Percentiles rank a stretch among this genome's conserved stretches.
These are phyloP conservation scores for Knoxdaviesia proteae DNA, from an alignment of 2,329 filamentous ascomycete genomes.

Conservation along the genomic window DNA sequence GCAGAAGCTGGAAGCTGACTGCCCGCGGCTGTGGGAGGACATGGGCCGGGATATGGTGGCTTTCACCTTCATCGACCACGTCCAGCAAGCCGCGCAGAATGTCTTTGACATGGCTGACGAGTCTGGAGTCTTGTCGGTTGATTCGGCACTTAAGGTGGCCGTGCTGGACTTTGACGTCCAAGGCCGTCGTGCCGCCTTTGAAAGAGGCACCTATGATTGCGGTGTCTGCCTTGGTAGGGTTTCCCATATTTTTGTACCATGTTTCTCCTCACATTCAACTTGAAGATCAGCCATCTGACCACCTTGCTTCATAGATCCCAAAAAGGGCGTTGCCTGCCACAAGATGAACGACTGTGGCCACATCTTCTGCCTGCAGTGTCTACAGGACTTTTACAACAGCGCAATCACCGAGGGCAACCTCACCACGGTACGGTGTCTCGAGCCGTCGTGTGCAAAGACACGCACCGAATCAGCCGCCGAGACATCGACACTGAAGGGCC, in stretches of 20 bases:
- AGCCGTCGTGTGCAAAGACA: conserved; percentile 56
- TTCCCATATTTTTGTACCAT: neutral
- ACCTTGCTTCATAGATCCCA: conserved; percentile 40
- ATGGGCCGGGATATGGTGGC: conserved; percentile 35
- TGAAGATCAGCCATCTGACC: neutral
- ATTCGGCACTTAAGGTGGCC: conserved; percentile 40
- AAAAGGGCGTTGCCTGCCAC: conserved; percentile 69
- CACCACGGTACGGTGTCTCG: conserved; percentile 56
- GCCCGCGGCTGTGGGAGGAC: conserved; percentile 37
- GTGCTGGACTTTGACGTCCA: conserved; percentile 62
- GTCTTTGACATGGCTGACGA: conserved; percentile 35
- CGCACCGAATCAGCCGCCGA: conserved; percentile 13
- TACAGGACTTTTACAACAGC: conserved; percentile 76
- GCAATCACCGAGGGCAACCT: conserved; percentile 77
- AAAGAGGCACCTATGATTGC: conserved; percentile 70
- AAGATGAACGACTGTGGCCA: conserved; percentile 67
- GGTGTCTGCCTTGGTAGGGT: conserved; percentile 55
- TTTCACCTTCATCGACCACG: conserved; percentile 42
- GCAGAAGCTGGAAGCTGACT: conserved; percentile 27
- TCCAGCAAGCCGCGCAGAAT: conserved; percentile 35
- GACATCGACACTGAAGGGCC: conserved; percentile 3
- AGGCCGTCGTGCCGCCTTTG: conserved; percentile 54
- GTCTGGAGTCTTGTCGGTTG: conserved; percentile 27
- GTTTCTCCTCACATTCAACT: neutral
- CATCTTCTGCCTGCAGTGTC: conserved; percentile 75